Base-by-base conservation (phyloP, 192 early-diverging fungal species). In the Coemansia sp. region DNA sequence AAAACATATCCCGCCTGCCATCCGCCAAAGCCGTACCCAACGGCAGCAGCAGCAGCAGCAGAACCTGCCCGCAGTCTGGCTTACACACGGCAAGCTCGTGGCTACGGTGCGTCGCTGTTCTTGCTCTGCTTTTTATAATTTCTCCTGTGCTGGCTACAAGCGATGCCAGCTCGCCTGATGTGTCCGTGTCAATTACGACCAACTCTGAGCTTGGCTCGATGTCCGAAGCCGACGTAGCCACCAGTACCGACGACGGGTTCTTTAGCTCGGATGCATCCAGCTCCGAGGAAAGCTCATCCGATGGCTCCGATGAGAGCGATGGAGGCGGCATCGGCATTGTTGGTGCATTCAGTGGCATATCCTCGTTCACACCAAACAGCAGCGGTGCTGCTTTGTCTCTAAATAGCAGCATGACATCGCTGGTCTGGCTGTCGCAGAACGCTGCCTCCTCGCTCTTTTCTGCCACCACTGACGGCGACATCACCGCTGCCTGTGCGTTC, bases 261-360 rank as follows among this genome's bases (percentile, higher is more conserved):
- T 40, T 35, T 40, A 60, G 48, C 25, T 30, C 35, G 4, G 65
- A 67, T 16, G 65, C 43, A 26, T 16, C 53, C 34, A 15, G 21
- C 2, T 37, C 48, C 21, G 35, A 34, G 16, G 56, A 58, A 34
- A 57, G 30, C 16, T 30, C 31, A 31, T 33, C 40, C n/a, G 69
- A 63, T 0, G 45, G 12, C 13, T 31, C 31, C 23, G 46, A 66
- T 3, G 37, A 33, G 15, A 58, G 60, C 25, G 66, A 71, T n/a
- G 74, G 49, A 13, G 77, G 78, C 30, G 66, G 66, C 30, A 81
- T 84, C 37, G 82, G 77, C 16, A 77, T 84, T 61, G 77, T 79
- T 5, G 82, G 82, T 7, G 71, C 64, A 30, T 84, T 84, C 59
- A 72, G 63, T 58, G 82, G 82, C 37, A 67, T 84, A 33, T 84